Conservation (phyloP, 1,284 basidiomycete genomes). For the Microbotryum intermedium region DNA sequence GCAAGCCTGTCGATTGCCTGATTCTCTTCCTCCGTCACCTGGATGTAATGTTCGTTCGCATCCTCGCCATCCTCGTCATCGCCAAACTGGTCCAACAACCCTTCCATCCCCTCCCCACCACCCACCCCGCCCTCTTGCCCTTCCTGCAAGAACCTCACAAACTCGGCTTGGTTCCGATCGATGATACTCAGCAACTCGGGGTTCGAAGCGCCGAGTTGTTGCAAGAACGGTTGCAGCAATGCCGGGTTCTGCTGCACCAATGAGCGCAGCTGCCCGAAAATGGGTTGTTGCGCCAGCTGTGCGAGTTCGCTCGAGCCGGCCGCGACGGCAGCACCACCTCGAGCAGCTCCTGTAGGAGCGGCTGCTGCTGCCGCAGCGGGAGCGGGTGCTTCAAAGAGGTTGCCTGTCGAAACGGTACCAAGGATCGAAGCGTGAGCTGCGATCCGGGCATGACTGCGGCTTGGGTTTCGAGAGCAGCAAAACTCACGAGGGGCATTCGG, state of each 20-base stretch:
- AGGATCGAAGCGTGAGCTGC: neutral
- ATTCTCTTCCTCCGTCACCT: conserved; percentile 72
- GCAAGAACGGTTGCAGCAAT: conserved; percentile 66
- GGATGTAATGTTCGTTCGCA: conserved; percentile 51
- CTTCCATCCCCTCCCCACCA: conserved; percentile 25
- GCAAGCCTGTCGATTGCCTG: conserved; percentile 80
- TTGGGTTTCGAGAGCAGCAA: neutral
- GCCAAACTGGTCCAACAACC: conserved; percentile 23
- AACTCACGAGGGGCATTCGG: conserved; percentile 8
- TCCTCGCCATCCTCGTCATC: conserved; percentile 13
- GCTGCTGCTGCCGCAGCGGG: conserved; percentile 31
- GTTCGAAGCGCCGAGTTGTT: conserved; percentile 66
- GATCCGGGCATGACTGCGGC: neutral
- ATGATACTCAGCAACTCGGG: conserved; percentile 50
- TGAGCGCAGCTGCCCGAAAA: conserved; percentile 38
- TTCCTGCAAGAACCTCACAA: conserved; percentile 33
- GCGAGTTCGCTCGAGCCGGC: conserved; percentile 36
- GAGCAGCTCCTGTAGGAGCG: conserved; percentile 4
- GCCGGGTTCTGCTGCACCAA: conserved; percentile 66
- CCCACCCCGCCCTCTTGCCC: conserved; percentile 21
- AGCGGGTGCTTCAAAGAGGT: conserved; percentile 41
- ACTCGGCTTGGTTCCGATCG: conserved; percentile 33
- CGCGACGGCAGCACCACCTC: neutral
- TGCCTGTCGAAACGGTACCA: conserved; percentile 29
- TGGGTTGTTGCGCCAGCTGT: conserved; percentile 41